A percentile compares a stretch with the other conserved stretches of the same genome.
Evolutionary conservation across 176 grass and related monocot species (phyloP).

Genomic region (Saccharum spontaneum): DNA sequence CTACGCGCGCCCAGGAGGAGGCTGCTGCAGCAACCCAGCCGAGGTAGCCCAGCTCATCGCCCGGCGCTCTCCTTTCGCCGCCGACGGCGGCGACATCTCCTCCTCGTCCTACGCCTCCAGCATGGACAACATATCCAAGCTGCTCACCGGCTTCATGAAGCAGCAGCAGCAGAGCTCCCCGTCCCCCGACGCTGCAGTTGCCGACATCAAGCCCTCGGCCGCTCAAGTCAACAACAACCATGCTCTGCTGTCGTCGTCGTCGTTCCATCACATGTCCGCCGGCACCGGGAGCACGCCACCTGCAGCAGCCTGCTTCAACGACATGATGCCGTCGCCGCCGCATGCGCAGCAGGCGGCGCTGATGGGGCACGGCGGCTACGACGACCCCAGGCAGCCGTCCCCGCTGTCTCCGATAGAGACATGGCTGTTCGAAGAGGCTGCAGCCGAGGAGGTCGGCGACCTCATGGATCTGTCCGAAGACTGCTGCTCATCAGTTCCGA

Average conservation of each 20-base stretch:
- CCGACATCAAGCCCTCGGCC: conserved; percentile 32
- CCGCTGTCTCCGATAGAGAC: conserved; percentile 69
- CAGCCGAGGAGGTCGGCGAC: conserved; percentile 47
- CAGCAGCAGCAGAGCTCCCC: conserved; percentile 15
- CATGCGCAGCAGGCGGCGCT: neutral
- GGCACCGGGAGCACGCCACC: neutral
- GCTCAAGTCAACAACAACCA: neutral
- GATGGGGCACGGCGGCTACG: neutral
- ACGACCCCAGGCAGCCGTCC: conserved; percentile 12
- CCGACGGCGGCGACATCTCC: neutral
- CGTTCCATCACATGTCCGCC: conserved; percentile 23
- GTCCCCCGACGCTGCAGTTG: neutral
- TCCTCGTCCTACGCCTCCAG: conserved; percentile 69
- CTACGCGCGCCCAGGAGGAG: neutral
- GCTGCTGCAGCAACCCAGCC: neutral
- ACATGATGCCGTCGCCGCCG: conserved; percentile 12
- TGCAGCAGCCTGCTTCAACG: neutral
- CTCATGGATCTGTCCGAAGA: conserved; percentile 47
- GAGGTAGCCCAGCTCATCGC: conserved; percentile 28
- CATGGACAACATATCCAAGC: conserved; percentile 83
- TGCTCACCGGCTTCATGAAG: conserved; percentile 71
- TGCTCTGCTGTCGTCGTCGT: conserved; percentile 13
- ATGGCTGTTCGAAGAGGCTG: conserved; percentile 73
- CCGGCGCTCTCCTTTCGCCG: conserved; percentile 30
- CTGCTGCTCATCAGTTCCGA: conserved; percentile 52